Evolutionary conservation across 495 filamentous ascomycete genomes (phyloP).

Genomic region (Schizothecium vesticola): DNA sequence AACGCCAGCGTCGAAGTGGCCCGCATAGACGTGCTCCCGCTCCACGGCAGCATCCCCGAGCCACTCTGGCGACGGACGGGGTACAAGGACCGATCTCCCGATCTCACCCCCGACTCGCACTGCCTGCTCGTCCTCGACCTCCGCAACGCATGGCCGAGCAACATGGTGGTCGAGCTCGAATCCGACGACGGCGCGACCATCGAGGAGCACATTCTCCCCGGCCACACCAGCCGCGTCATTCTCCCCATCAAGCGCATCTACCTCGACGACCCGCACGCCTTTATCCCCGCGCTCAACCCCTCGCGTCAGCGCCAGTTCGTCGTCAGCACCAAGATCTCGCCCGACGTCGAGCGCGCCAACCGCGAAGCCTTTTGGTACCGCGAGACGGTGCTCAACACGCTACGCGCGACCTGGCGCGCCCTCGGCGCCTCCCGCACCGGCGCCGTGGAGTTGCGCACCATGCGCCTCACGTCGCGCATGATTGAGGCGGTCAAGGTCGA

Average conservation of each 20-base stretch:
- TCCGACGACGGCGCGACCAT: constrained; percentile 31
- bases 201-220: constrained; percentile 62
- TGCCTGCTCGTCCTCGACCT: constrained; percentile 80
- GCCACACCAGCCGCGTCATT: constrained; percentile 70
- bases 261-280: constrained; percentile 66
- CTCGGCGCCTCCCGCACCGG: constrained; percentile 52
- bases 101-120: constrained; percentile 50
- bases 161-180: constrained; percentile 56
- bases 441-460: constrained; percentile 64
- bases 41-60: constrained; percentile 48
- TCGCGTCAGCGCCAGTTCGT: constrained; percentile 80
- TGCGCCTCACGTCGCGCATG: constrained; percentile 72
- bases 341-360: constrained; percentile 69
- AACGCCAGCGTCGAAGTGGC: constrained; percentile 81
- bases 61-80: constrained; percentile 40
- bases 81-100: constrained; percentile 19
- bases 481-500: constrained; percentile 77
- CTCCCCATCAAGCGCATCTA: constrained; percentile 72
- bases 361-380: constrained; percentile 92
- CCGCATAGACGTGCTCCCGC: constrained; percentile 71
- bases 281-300: constrained; percentile 76
- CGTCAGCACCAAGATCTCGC: constrained; percentile 72
- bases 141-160: constrained; percentile 79
- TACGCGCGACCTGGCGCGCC: constrained; percentile 61
- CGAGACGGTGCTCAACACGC: constrained; percentile 68